Base-by-base conservation (phyloP, 2,329 filamentous ascomycete genomes). In the Ciborinia camelliae region DNA sequence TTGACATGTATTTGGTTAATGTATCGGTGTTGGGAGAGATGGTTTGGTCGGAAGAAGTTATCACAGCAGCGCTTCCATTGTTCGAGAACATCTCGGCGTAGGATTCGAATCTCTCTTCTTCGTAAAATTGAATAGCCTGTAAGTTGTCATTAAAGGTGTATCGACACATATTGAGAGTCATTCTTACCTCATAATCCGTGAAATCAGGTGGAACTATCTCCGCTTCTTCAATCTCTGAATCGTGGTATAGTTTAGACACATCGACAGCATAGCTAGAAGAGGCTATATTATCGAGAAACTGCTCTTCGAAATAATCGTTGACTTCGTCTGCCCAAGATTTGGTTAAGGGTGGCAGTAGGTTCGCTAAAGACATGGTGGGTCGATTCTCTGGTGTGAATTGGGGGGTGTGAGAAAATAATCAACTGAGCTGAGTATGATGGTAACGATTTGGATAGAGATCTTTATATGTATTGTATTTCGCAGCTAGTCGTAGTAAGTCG, bases 361-460 rank as follows among this genome's bases (percentile, higher is more conserved):
- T 59, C 55, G 55, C 55, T 59, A 59, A 59, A 59, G 55, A 47
- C 55, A 59, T 47, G 2, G n/a, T 47, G n/a, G 12, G 15, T 20
- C 4, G 30, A 14, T 35, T 26, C 30, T 47, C 8, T 18, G 9
- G n/a, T 14, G 28, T 47, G n/a, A 35, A 32, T 47, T 20, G 26
- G 30, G 30, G 14, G n/a, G 30, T 47, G 47, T 32, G n/a, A 1
- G 8, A 18, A 26, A 20, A 12, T 37, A 14, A 20, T 18, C 12
- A 37, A n/a, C 55, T 26, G 4, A 12, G n/a, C 2, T 35, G 2
- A 14, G 23, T 20, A 26, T 35, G 20, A 18, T 47, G 14, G 41
- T 35, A 37, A 4, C 15, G 26, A 2, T 47, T 47, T 6, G 0
- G 9, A 37, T 47, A 7, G 15, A 47, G 10, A 37, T 35, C 0